These are phyloP conservation scores for Anisodus tanguticus DNA, from an alignment of 257 asterid species.

Conservation along the genomic window DNA sequence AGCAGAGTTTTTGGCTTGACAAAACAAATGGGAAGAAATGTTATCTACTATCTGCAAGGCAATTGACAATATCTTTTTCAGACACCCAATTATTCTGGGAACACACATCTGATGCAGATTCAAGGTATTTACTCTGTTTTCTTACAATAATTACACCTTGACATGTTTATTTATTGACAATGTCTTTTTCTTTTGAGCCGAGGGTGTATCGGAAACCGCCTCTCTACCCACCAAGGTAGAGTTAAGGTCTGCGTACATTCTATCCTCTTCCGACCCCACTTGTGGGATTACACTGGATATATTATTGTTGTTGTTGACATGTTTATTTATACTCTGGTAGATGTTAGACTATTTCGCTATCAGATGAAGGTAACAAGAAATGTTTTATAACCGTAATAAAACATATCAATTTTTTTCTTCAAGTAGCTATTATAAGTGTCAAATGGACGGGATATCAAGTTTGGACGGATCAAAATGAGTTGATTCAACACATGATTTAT, in stretches of 20 bases:
- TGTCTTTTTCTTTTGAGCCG: too few relatives aligned
- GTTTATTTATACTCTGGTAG: not conserved
- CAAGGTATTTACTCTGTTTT: constrained; percentile 8
- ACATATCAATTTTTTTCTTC: not conserved
- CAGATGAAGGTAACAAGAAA: not conserved
- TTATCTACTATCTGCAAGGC: constrained; percentile 4
- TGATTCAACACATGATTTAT: not conserved
- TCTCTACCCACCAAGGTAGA: too few relatives aligned
- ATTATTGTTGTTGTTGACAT: not conserved
- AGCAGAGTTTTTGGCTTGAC: constrained; percentile 26
- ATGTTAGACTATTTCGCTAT: not conserved
- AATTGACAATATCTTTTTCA: constrained; percentile 13
- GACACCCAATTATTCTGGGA: not conserved
- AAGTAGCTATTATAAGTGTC: not conserved
- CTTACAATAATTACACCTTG: not conserved
- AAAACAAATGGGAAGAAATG: constrained; percentile 29
- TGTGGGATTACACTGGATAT: too few relatives aligned
- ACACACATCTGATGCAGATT: not conserved
- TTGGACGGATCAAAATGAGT: not conserved
- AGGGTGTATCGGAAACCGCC: too few relatives aligned
- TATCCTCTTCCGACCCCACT: too few relatives aligned
- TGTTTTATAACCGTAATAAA: not conserved
- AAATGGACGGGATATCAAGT: not conserved
- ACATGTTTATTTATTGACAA: not conserved
- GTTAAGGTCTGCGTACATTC: too few relatives aligned